These are phyloP conservation scores for Polychytrium aggregatum DNA, from an alignment of 192 early-diverging fungal genomes.

Conservation along the genomic window DNA sequence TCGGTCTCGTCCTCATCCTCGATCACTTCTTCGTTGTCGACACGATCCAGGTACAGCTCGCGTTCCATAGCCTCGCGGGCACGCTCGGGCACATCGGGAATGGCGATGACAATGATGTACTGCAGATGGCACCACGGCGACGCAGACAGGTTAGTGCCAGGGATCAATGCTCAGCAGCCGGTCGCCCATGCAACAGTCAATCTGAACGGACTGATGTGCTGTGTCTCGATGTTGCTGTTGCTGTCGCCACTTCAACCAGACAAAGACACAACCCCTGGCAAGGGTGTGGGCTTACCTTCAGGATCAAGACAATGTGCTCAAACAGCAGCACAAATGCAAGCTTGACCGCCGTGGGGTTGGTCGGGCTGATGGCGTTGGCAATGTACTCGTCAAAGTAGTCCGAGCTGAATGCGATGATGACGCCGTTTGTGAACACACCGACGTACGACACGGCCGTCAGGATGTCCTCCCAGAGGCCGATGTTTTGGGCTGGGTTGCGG, in stretches of 20 bases:
- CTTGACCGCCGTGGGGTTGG: constrained; percentile 1
- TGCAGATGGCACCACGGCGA: constrained; percentile 5
- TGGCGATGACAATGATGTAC: constrained; percentile 7
- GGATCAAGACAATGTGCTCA: constrained; percentile 8
- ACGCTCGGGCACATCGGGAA: constrained; percentile 17
- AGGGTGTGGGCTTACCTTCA: too few species aligned
- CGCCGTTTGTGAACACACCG: constrained; percentile 19
- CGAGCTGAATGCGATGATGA: constrained; percentile 22
- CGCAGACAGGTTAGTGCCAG: too few species aligned
- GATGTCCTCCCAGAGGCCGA: constrained; percentile 11
- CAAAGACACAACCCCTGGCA: too few species aligned
- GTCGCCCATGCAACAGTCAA: too few species aligned
- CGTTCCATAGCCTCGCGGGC: constrained; percentile 15
- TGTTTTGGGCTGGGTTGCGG: constrained; percentile 10
- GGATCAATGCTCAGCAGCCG: too few species aligned
- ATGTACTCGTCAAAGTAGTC: constrained; percentile 9
- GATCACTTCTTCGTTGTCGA: constrained; percentile 13
- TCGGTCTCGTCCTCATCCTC: constrained; percentile 13
- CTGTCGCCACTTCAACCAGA: too few species aligned
- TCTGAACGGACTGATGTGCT: too few species aligned
- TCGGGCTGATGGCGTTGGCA: background rate
- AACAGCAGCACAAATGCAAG: constrained; percentile 15
- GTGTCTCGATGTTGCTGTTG: too few species aligned
- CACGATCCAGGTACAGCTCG: constrained; percentile 15
- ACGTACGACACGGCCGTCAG: constrained; percentile 5